These are phyloP conservation scores for Wickerhamomyces chaumierensis DNA, from an alignment of 805 yeast genomes.

Conservation along the genomic window DNA sequence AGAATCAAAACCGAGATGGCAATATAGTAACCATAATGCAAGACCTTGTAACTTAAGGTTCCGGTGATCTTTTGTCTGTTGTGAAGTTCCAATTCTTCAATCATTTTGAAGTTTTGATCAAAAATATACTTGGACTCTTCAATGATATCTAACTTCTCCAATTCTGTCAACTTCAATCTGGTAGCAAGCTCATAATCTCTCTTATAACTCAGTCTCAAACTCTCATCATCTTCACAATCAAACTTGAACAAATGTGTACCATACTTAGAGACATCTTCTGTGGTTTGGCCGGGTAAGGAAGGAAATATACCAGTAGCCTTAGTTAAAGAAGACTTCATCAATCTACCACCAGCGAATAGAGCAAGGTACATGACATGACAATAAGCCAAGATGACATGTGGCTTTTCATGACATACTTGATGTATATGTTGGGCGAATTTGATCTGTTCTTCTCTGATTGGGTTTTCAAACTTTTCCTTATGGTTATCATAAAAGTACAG, in stretches of 20 bases:
- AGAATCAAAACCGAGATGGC: constrained; percentile 23
- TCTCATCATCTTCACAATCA: constrained; percentile 56
- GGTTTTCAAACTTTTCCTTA: constrained; percentile 41
- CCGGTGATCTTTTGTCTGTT: constrained; percentile 47
- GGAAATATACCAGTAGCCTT: constrained; percentile 69
- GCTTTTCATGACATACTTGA: constrained; percentile 43
- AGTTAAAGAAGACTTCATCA: constrained; percentile 55
- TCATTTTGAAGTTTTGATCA: constrained; percentile 45
- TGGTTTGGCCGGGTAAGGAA: constrained; percentile 52
- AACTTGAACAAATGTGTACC: constrained; percentile 69
- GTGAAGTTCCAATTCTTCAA: constrained; percentile 56
- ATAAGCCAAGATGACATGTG: constrained; percentile 65
- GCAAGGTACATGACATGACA: constrained; percentile 81
- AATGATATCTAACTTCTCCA: constrained; percentile 58
- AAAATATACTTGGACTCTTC: constrained; percentile 59
- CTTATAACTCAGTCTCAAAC: constrained; percentile 55
- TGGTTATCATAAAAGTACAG: constrained; percentile 52
- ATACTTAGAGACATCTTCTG: constrained; percentile 44
- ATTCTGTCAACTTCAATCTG: constrained; percentile 56
- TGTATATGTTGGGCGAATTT: constrained; percentile 52
- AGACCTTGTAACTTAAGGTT: constrained; percentile 41
- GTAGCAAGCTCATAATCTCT: constrained; percentile 71
- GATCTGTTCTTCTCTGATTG: constrained; percentile 51
- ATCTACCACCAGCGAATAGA: constrained; percentile 75
- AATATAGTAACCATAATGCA: constrained; percentile 41